A percentile compares a stretch with the other conserved stretches of the same genome.
Conservation (phyloP, 2,329 filamentous ascomycete species). For the Trichoderma brevicompactum region DNA sequence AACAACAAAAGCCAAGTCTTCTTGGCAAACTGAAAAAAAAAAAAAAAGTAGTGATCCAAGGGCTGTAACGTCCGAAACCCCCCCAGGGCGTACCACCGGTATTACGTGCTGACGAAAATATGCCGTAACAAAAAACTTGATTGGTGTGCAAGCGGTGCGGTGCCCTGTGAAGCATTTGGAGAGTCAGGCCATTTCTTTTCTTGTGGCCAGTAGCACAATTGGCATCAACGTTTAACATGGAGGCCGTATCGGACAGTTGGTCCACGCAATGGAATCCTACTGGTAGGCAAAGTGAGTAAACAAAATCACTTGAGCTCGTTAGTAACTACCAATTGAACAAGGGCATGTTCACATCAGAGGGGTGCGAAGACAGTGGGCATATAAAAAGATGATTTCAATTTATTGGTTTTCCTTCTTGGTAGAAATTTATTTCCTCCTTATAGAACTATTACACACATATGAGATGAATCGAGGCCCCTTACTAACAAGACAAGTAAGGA, state of each 20-base stretch:
- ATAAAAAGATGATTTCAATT: constrained; percentile 13
- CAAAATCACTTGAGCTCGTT: not conserved
- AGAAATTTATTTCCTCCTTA: constrained; percentile 8
- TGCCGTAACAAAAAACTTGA: constrained; percentile 13
- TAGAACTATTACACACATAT: not conserved
- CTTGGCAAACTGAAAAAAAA: not conserved
- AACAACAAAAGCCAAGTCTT: not conserved
- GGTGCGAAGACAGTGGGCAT: not conserved
- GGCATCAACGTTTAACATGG: not conserved
- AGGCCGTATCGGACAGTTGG: not conserved
- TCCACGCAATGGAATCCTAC: not conserved
- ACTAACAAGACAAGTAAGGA: constrained; percentile 1
- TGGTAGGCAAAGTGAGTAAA: not conserved
- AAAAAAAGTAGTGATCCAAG: not conserved
- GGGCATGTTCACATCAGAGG: not conserved
- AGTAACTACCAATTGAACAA: not conserved
- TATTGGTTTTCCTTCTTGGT: constrained; percentile 4
- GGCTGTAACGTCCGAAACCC: not conserved
- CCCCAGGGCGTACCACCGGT: constrained; percentile 3
- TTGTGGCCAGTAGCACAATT: constrained; percentile 9
- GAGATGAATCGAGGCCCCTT: not conserved
- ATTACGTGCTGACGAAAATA: constrained; percentile 16
- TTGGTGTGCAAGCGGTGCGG: not conserved
- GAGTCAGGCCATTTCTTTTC: not conserved
- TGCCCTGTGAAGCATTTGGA: constrained; percentile 15